Percentiles rank a stretch among this genome's conserved stretches.
Conservation (phyloP, 2,329 filamentous ascomycete species). For the Cercospora beticola region DNA sequence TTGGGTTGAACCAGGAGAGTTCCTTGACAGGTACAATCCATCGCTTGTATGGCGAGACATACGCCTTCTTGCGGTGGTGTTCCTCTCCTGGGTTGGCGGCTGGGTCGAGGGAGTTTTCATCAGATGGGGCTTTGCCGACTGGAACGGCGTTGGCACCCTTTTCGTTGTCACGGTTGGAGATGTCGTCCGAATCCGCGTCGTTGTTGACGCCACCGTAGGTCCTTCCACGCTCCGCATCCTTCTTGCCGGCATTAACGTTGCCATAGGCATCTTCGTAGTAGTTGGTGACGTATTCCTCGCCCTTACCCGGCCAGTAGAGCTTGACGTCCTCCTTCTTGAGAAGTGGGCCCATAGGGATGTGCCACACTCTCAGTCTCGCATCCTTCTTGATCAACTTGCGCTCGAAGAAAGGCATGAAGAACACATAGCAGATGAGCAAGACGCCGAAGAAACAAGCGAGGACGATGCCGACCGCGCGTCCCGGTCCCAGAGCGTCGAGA, state of each 20-base stretch:
- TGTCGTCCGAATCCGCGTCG: slow-evolving; percentile 13
- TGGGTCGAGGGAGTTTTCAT: neutral
- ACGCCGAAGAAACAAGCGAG: slow-evolving; percentile 54
- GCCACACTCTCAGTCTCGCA: slow-evolving; percentile 58
- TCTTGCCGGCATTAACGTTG: slow-evolving; percentile 35
- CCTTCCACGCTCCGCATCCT: slow-evolving; percentile 52
- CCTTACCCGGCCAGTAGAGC: slow-evolving; percentile 4
- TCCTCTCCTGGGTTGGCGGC: slow-evolving; percentile 7
- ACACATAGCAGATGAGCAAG: slow-evolving; percentile 50
- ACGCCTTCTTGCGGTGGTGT: neutral
- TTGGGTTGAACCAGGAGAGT: slow-evolving; percentile 8
- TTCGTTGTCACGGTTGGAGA: neutral
- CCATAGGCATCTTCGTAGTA: slow-evolving; percentile 26
- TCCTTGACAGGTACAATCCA: slow-evolving; percentile 39
- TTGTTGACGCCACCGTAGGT: slow-evolving; percentile 27
- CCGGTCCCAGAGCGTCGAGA: slow-evolving; percentile 44
- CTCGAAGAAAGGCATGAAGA: slow-evolving; percentile 62
- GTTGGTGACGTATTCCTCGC: slow-evolving; percentile 4
- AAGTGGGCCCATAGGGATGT: slow-evolving; percentile 52
- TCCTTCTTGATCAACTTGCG: slow-evolving; percentile 60
- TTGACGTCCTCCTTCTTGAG: slow-evolving; percentile 16
- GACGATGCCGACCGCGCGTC: slow-evolving; percentile 53
- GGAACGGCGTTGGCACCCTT: neutral
- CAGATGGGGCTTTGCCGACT: slow-evolving; percentile 7
- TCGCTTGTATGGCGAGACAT: slow-evolving; percentile 29